These are phyloP conservation scores for Mortierella sp. DNA, from an alignment of 371 early-diverging fungal species.

Conservation along the genomic window DNA sequence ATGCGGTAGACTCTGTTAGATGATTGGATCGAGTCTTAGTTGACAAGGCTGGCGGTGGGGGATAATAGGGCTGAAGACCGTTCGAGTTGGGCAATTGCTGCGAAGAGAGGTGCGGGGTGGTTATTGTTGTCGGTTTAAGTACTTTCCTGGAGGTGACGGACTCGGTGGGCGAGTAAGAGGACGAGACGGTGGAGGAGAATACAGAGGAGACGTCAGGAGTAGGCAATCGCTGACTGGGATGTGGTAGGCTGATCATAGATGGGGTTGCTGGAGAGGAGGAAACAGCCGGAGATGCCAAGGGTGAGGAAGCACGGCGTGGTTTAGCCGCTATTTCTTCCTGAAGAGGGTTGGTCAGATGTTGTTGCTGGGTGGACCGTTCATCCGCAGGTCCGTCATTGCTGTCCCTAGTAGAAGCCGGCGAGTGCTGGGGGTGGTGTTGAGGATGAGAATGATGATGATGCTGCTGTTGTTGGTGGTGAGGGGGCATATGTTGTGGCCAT, in stretches of 20 bases:
- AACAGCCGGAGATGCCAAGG: slow-evolving; percentile 3
- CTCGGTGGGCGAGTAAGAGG: slow-evolving; percentile 9
- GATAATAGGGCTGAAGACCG: slow-evolving; percentile 41
- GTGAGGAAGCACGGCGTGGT: not conserved
- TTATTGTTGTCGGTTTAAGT: slow-evolving; percentile 2
- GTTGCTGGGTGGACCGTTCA: slow-evolving; percentile 10
- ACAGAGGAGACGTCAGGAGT: slow-evolving; percentile 13
- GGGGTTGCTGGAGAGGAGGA: slow-evolving; percentile 4
- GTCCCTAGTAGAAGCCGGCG: not conserved
- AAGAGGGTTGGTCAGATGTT: slow-evolving; percentile 20
- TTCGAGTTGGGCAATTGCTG: not conserved
- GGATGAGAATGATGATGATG: not conserved
- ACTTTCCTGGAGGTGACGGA: not conserved
- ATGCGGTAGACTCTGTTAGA: not conserved
- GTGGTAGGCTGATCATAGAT: slow-evolving; percentile 23
- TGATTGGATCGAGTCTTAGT: not conserved
- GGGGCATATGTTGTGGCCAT: not conserved
- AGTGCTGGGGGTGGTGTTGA: not conserved
- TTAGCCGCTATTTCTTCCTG: slow-evolving; percentile 7
- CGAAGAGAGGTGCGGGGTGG: slow-evolving; percentile 2
- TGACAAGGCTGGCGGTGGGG: slow-evolving; percentile 35
- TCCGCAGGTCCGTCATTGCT: slow-evolving; percentile 4
- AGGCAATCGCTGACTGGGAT: slow-evolving; percentile 14
- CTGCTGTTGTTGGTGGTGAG: not conserved
- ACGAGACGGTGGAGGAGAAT: not conserved